Percentiles rank a stretch among this genome's conserved stretches.
Conservation (phyloP, 768 basidiomycete genomes). For the Trametes villosa region DNA sequence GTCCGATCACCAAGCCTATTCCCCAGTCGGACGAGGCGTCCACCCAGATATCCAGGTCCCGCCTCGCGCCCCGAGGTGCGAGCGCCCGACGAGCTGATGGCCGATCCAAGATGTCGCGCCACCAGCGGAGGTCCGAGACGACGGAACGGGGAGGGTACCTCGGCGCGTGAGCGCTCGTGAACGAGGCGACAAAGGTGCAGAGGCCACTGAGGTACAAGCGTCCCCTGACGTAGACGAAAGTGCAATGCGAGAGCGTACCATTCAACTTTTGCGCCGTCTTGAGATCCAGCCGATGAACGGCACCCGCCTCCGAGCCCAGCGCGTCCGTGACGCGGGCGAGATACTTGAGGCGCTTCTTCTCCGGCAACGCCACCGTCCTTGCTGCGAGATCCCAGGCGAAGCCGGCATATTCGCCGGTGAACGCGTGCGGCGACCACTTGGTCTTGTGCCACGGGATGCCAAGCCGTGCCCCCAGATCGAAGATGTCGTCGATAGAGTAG, state of each 20-base stretch:
- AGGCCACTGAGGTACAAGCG: conserved; percentile 33
- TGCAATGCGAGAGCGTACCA: conserved; percentile 40
- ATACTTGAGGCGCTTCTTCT: conserved; percentile 35
- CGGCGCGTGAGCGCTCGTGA: neutral
- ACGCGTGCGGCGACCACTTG: conserved; percentile 29
- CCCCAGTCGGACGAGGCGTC: conserved; percentile 1
- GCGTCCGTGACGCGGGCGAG: conserved; percentile 16
- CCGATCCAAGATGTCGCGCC: conserved; percentile 25
- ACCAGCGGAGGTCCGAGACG: conserved; percentile 39
- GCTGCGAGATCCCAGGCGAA: conserved; percentile 36
- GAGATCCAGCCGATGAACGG: conserved; percentile 8
- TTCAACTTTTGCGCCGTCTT: conserved; percentile 30
- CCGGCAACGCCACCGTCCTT: conserved; percentile 35
- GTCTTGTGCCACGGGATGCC: conserved; percentile 30
- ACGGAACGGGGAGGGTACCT: conserved; percentile 31
- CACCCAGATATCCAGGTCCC: neutral
- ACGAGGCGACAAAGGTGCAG: conserved; percentile 30
- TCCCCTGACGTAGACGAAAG: conserved; percentile 37
- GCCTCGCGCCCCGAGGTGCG: neutral
- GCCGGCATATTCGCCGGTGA: conserved; percentile 31
- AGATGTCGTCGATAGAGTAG: conserved; percentile 5
- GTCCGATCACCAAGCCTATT: neutral
- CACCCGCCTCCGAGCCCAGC: conserved; percentile 15
- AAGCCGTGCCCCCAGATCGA: conserved; percentile 17
- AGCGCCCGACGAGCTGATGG: neutral